These are phyloP conservation scores for Coemansia sp. DNA, from an alignment of 192 early-diverging fungal species.

Conservation along the genomic window DNA sequence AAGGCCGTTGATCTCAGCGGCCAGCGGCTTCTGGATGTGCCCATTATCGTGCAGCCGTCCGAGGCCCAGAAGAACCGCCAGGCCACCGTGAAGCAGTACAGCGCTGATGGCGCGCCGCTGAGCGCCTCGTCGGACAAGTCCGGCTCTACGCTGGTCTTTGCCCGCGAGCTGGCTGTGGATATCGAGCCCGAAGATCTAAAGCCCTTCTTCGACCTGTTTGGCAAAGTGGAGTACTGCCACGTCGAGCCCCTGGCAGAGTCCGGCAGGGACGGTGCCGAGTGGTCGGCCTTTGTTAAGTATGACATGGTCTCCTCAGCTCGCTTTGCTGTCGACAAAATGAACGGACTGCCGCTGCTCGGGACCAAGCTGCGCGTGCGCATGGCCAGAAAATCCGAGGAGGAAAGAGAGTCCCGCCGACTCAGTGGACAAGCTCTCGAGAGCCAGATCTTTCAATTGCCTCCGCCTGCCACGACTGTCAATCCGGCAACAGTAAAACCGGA, in stretches of 20 bases:
- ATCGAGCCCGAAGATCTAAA: constrained; percentile 74
- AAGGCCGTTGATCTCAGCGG: constrained; percentile 85
- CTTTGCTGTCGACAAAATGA: constrained; percentile 77
- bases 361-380: constrained; percentile 30
- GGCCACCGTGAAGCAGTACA: constrained; percentile 51
- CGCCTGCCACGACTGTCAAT: neutral
- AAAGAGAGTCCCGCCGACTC: constrained; percentile 23
- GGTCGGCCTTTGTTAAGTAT: constrained; percentile 61
- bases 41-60: constrained; percentile 88
- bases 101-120: constrained; percentile 22
- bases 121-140: neutral
- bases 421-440: neutral
- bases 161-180: constrained; percentile 62
- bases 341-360: constrained; percentile 81
- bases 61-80: constrained; percentile 93
- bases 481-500: constrained; percentile 1
- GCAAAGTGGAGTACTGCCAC: constrained; percentile 78
- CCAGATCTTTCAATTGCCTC: neutral
- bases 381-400: constrained; percentile 30
- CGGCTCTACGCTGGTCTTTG: constrained; percentile 54
- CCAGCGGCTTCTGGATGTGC: constrained; percentile 86
- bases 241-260: constrained; percentile 74
- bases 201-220: constrained; percentile 82
- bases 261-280: constrained; percentile 69
- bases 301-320: constrained; percentile 70